Base-by-base conservation (phyloP, 345 rosid species). In the Brassica cretica region DNA sequence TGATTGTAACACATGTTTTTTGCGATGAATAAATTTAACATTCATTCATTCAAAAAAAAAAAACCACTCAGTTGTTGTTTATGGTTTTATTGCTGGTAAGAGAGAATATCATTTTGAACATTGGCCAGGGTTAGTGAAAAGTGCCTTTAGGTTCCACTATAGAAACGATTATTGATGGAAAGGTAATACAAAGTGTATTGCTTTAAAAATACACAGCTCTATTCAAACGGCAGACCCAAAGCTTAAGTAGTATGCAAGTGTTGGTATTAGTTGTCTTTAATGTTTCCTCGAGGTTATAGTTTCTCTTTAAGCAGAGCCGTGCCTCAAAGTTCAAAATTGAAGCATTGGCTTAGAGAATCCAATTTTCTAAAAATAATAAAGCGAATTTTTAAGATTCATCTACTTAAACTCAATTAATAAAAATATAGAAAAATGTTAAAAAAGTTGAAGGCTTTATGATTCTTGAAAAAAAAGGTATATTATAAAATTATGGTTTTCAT, bases 101-200 rank as follows among this genome's bases (percentile, higher is more conserved):
- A 64, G 90, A 88, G 64, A 85, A 70, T 73, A 81, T 78, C 55
- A 70, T 69, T 18, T 73, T 88, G 44, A 84, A 69, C 70, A 81
- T 68, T 72, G 67, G 78, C 98, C 18, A 89, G 78, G 81, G 85
- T 94, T 83, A 87, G 86, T 0, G 89, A 89, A 82, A 86, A 86
- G 77, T 79, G 19, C 82, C 88, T 66, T 82, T 80, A 80, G 94
- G 96, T 60, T 90, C 83, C 85, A 85, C 89, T 44, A 85, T 95
- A 59, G 94, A 95, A 79, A 91, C 98, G 32, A 69, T 82, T 70
- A 87, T 93, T 73, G 98, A 91, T 81, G 99, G 98, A 75, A 89
- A 85, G 85, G 86, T 89, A 79, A 83, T 95, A 24, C 89, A 85
- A 39, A 94, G 98, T 76, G 85, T 93, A 74, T 58, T 95, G 74